Conservation (phyloP, 257 asterid genomes). For the Salvia splendens region DNA sequence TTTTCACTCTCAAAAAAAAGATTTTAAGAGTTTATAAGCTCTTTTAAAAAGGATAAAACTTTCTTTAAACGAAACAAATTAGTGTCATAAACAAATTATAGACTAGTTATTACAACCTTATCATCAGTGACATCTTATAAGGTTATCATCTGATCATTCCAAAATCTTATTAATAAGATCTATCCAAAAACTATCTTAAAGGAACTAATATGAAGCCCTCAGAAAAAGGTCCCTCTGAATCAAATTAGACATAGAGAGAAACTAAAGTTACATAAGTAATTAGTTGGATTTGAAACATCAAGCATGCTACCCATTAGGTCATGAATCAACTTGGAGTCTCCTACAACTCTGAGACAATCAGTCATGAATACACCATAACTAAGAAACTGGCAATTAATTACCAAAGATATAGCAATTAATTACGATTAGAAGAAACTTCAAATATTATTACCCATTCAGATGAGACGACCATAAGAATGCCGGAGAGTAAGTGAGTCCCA, state of each 20-base stretch:
- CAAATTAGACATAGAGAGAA: not conserved
- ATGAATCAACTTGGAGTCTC: not conserved
- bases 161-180: not conserved
- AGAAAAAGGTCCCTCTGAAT: not conserved
- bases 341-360: not conserved
- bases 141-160: not conserved
- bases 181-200: not conserved
- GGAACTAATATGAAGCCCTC: not conserved
- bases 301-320: not conserved
- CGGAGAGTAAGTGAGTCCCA: conserved; percentile 40
- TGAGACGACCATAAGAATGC: conserved; percentile 69
- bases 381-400: not conserved
- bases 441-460: conserved; percentile 49
- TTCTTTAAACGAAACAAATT: not conserved
- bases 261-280: not conserved
- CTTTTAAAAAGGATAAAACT: not conserved
- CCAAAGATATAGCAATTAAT: conserved; percentile 4
- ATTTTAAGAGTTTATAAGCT: not conserved
- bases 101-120: not conserved
- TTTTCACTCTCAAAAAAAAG: not conserved
- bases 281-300: conserved; percentile 7
- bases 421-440: conserved; percentile 17
- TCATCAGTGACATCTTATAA: not conserved
- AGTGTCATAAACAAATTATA: not conserved
- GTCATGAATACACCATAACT: not conserved